These are phyloP conservation scores for Kitagawia praeruptora DNA, from an alignment of 129 eudicot species.

Conservation along the genomic window DNA sequence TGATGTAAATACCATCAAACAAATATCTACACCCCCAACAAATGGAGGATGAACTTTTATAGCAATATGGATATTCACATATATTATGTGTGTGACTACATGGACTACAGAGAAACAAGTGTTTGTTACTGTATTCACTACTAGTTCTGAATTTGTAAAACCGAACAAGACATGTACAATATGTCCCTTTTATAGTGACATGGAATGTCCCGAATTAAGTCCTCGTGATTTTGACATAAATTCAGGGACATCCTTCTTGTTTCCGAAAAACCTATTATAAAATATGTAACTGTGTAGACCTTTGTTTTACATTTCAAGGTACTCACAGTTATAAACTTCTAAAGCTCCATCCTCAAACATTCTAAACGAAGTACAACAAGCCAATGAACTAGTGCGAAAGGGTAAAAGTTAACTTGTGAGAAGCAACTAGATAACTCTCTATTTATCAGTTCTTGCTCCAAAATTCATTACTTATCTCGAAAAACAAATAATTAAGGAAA, in stretches of 20 bases:
- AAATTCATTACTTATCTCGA: not conserved
- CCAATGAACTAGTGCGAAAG: not conserved
- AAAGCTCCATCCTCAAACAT: not conserved
- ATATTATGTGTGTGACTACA: not conserved
- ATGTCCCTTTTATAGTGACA: not conserved
- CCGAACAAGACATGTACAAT: not conserved
- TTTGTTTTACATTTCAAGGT: not conserved
- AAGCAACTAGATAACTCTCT: not conserved
- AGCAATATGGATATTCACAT: not conserved
- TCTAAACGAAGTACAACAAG: not conserved
- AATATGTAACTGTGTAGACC: not conserved
- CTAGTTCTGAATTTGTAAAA: not conserved
- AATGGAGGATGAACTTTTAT: not conserved
- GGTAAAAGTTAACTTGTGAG: not conserved
- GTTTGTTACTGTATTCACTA: not conserved
- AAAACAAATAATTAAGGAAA: not conserved
- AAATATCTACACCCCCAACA: not conserved
- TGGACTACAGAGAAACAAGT: not conserved
- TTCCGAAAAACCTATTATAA: not conserved
- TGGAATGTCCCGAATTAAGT: not conserved
- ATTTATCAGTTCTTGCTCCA: not conserved
- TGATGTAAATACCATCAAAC: not conserved
- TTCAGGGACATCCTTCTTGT: not conserved
- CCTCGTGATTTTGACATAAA: not conserved
- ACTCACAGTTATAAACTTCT: not conserved